Evolutionary conservation across 1,284 basidiomycete genomes (phyloP), one percentile per base, ranked within the genome.

Genomic region (Exobasidium rhododendri): DNA sequence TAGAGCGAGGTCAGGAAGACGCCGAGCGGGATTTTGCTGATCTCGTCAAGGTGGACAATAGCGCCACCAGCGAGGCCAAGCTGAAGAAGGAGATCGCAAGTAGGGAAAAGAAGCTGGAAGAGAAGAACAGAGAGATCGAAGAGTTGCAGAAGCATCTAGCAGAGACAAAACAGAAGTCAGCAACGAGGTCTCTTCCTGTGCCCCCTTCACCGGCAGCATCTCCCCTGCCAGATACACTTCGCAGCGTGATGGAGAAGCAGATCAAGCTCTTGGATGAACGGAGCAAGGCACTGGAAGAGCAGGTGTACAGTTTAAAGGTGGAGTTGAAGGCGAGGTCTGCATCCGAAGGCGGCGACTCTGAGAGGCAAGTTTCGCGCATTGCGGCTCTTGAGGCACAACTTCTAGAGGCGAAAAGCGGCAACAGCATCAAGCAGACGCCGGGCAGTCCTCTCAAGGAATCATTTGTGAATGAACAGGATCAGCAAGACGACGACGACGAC

Each of bases 1-100:
- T 40, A 13, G 57, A 68, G 58, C 61, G 68, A 20, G 65, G 67
- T 5, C 52, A 64, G 32, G 52, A 64, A 47, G 62, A 49, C 17
- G 54, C 47, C 10, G 52, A 56, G 54, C 11, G 26, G n/a, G 62
- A 64, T 17, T 61, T 64, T 40, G 51, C 59, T 14, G 35, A 64
- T 28, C 22, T 61, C 4, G 47, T 64, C 22, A 56, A 53, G 30
- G 32, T 17, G 6, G 17, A 30, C 51, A 43, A 49, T 5, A 46
- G 52, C 26, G 52, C 6, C 11, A 14, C n/a, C 14, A 22, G 24
- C 3, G 43, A 14, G 24, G n/a, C 28, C 20, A 11, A 54, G 29
- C 24, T 22, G 35, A 17, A n/a, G 24, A 24, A 57, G n/a, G 40
- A 47, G 20, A 20, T 47, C 3, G 35, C 29, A 47, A 17, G 14